Conservation (phyloP, 1,284 basidiomycete species). For the Trichosporon faecale region DNA sequence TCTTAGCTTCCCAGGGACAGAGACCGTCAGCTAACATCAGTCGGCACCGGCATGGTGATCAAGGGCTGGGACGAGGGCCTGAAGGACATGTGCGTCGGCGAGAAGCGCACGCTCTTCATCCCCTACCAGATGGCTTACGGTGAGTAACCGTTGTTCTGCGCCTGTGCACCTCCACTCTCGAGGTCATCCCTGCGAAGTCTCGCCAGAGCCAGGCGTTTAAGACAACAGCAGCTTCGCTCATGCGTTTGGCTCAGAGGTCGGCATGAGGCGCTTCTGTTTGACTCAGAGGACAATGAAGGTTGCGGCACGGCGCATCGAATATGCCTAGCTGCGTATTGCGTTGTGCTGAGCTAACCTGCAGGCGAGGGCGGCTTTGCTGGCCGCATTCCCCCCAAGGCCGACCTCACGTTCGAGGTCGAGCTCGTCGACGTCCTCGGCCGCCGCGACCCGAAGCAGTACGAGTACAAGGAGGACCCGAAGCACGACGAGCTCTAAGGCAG, state of each 20-base stretch:
- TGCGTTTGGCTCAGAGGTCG: too few relatives aligned
- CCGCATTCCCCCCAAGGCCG: constrained; percentile 77
- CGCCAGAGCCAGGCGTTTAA: too few relatives aligned
- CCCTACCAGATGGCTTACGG: constrained; percentile 76
- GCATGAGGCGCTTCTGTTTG: not conserved
- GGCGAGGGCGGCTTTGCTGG: constrained; percentile 59
- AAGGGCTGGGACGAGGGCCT: constrained; percentile 55
- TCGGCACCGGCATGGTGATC: constrained; percentile 58
- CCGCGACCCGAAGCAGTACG: constrained; percentile 24
- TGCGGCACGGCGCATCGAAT: not conserved
- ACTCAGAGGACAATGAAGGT: not conserved
- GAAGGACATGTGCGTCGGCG: constrained; percentile 74
- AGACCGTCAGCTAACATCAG: constrained; percentile 39
- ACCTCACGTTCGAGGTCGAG: constrained; percentile 85
- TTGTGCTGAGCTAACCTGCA: constrained; percentile 15
- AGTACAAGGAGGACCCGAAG: not conserved
- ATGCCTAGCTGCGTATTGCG: not conserved
- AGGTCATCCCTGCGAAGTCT: too few relatives aligned
- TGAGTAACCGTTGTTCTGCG: constrained; percentile 52
- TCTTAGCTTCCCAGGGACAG: too few relatives aligned
- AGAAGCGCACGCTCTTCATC: constrained; percentile 88
- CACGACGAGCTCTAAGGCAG: constrained; percentile 16
- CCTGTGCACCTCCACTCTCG: not conserved
- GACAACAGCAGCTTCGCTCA: too few relatives aligned
- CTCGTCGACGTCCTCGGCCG: constrained; percentile 60